phyloP scores from a whole-genome alignment of 768 basidiomycete species.

The Xerocomellus intermedius region DNA sequence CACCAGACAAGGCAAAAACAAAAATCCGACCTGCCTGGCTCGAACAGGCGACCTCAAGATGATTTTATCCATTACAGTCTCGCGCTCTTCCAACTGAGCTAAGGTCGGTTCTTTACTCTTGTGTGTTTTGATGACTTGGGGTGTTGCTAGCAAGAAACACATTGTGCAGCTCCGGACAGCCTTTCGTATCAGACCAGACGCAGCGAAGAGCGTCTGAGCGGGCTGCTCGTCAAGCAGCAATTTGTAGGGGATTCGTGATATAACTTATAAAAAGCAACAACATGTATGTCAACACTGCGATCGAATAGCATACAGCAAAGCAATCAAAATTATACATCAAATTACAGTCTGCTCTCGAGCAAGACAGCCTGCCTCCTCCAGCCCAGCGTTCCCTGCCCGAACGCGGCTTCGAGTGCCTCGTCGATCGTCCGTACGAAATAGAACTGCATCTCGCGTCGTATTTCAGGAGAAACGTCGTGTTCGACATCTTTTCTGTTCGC shows the following conservation, averaged over 20 bases:
- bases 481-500: constrained; percentile 87
- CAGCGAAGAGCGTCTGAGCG: no score
- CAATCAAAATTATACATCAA: background rate
- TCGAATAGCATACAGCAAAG: background rate
- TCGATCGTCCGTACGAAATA: constrained; percentile 76
- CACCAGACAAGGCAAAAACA: background rate
- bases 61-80: constrained; percentile 39
- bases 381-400: constrained; percentile 64
- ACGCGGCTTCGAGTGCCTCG: constrained; percentile 82
- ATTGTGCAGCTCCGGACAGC: no score
- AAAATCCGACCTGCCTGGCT: constrained; percentile 55
- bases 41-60: constrained; percentile 64
- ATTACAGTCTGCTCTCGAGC: constrained; percentile 53
- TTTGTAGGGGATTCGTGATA: background rate
- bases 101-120: constrained; percentile 12
- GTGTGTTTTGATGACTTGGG: background rate
- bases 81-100: constrained; percentile 52
- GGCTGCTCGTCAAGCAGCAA: background rate
- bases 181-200: no score
- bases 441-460: constrained; percentile 74
- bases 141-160: no score
- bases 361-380: constrained; percentile 58
- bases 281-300: background rate
- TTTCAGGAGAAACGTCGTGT: constrained; percentile 74
- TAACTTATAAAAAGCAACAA: background rate